Evolutionary conservation across 2,329 filamentous ascomycete species (phyloP).

Genomic region (Knoxdaviesia capensis): DNA sequence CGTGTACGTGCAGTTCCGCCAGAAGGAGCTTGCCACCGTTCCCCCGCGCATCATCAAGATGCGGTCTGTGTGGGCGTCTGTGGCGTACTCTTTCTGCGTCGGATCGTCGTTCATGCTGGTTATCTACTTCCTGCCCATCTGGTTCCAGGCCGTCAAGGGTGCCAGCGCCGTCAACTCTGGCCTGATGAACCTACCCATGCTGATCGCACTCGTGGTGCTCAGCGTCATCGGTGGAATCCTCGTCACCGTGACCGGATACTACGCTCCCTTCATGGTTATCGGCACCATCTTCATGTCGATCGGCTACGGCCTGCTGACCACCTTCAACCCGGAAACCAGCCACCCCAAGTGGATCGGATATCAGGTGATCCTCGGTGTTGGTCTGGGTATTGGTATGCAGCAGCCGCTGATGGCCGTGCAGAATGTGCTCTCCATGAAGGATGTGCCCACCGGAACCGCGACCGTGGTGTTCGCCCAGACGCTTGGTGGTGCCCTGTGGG

Average conservation of each 20-base stretch:
- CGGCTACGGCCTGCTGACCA: conserved; percentile 21
- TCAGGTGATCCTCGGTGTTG: conserved; percentile 21
- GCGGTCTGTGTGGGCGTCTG: conserved; percentile 15
- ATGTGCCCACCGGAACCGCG: conserved; percentile 23
- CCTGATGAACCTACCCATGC: conserved; percentile 8
- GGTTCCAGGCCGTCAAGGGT: conserved; percentile 24
- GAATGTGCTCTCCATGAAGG: conserved; percentile 16
- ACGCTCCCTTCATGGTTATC: conserved; percentile 20
- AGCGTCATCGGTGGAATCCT: conserved; percentile 9
- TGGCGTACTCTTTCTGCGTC: conserved; percentile 15
- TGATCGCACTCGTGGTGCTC: conserved; percentile 3
- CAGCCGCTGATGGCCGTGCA: conserved; percentile 21
- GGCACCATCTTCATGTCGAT: conserved; percentile 14
- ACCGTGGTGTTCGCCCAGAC: conserved; percentile 20
- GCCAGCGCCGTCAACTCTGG: conserved; percentile 13
- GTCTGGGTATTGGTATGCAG: conserved; percentile 20
- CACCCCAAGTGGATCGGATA: conserved; percentile 22
- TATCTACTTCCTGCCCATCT: conserved; percentile 22
- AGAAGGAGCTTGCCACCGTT: conserved; percentile 17
- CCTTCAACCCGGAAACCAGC: conserved; percentile 14
- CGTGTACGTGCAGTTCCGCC: conserved; percentile 12
- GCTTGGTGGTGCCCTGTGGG: conserved; percentile 22
- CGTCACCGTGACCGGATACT: conserved; percentile 21
- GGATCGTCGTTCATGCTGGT: conserved; percentile 12
- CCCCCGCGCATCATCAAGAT: conserved; percentile 18